Conservation (phyloP, 1,284 basidiomycete species). For the Vanrija sp. region DNA sequence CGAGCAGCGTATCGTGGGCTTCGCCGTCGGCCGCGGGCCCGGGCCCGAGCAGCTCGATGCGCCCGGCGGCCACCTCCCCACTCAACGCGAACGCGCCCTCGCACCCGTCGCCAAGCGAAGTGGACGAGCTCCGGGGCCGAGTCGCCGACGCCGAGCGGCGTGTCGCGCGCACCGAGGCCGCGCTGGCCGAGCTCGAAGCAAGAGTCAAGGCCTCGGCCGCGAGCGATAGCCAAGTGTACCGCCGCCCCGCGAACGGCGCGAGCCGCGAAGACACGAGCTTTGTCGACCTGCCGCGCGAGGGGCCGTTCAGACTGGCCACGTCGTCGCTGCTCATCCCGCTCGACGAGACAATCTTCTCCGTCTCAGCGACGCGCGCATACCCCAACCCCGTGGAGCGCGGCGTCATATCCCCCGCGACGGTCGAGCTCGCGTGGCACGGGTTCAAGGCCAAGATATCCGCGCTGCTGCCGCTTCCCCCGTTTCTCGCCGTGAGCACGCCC, state of each 20-base stretch:
- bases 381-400: slow-evolving; percentile 21
- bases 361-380: slow-evolving; percentile 13
- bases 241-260: too few relatives aligned
- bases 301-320: slow-evolving; percentile 7
- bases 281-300: too few relatives aligned
- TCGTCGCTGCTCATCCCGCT: slow-evolving; percentile 5
- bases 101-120: not conserved
- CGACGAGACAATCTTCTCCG: slow-evolving; percentile 21
- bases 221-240: not conserved
- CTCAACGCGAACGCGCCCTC: too few relatives aligned
- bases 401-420: slow-evolving; percentile 14
- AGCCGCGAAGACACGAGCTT: too few relatives aligned
- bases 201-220: too few relatives aligned
- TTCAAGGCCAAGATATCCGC: slow-evolving; percentile 31
- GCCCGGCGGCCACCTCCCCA: too few relatives aligned
- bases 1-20: not conserved
- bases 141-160: slow-evolving; percentile 14
- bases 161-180: slow-evolving; percentile 5
- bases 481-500: slow-evolving; percentile 22
- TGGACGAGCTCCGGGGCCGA: slow-evolving; percentile 8
- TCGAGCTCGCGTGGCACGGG: slow-evolving; percentile 29
- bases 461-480: slow-evolving; percentile 29
- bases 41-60: too few relatives aligned
- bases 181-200: not conserved
- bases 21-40: not conserved